Evolutionary conservation across 108 stramenopile species (phyloP).

Genomic region (Aurantiochytrium sp.): DNA sequence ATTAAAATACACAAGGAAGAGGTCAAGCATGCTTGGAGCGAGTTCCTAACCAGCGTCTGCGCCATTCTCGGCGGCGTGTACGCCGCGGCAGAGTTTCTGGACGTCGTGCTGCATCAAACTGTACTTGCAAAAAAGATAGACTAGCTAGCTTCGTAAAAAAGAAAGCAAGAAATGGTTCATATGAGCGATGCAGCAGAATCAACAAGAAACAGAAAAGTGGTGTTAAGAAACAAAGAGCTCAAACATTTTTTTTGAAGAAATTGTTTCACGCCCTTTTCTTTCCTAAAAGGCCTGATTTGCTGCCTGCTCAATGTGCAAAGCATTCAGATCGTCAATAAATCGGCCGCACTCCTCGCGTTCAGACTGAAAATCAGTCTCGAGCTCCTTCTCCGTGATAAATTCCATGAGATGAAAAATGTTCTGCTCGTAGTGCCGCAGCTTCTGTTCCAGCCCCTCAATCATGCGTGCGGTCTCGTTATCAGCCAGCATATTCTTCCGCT

Average conservation of each 20-base stretch:
- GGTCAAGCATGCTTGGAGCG: neutral
- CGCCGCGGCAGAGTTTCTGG: neutral
- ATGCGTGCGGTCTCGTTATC: conserved; percentile 23
- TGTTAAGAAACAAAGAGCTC: no score
- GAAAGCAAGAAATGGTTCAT: no score
- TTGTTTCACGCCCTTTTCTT: no score
- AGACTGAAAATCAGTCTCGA: conserved; percentile 45
- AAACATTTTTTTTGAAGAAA: no score
- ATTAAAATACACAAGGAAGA: neutral
- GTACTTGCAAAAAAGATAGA: neutral
- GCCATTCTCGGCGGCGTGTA: neutral
- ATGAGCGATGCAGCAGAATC: no score
- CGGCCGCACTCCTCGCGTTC: conserved; percentile 18
- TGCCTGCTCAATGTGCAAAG: neutral
- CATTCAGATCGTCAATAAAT: neutral
- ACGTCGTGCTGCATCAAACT: neutral
- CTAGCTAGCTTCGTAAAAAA: no score
- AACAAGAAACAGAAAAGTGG: no score
- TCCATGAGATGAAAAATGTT: conserved; percentile 50
- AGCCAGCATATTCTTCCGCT: neutral
- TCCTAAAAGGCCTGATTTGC: neutral
- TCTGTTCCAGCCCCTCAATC: conserved; percentile 35
- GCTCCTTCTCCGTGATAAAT: conserved; percentile 48
- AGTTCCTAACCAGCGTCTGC: neutral
- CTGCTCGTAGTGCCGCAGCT: conserved; percentile 45